These are phyloP conservation scores for Blastobotrys elegans DNA, from an alignment of 1,139 yeast species.

Conservation along the genomic window DNA sequence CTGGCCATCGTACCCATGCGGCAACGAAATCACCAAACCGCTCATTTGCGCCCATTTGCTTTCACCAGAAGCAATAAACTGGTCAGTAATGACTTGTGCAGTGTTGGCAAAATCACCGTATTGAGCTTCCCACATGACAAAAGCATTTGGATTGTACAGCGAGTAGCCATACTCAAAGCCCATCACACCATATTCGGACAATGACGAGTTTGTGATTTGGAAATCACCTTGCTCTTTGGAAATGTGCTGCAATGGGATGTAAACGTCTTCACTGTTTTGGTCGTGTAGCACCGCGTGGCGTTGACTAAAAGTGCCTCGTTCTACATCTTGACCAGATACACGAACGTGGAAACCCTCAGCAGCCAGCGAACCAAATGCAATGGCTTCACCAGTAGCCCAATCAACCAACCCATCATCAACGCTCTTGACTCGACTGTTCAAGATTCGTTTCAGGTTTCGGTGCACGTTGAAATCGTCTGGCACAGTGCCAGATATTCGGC, in stretches of 20 bases:
- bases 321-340: conserved; percentile 97
- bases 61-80: conserved; percentile 92
- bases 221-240: conserved; percentile 79
- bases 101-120: conserved; percentile 99
- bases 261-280: conserved; percentile 72
- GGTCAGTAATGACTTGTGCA: conserved; percentile 93
- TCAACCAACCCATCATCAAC: conserved; percentile 86
- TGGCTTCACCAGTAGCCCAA: conserved; percentile 98
- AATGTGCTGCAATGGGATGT: conserved; percentile 77
- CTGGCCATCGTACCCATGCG: conserved; percentile 98
- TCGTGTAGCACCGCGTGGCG: conserved; percentile 97
- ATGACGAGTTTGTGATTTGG: conserved; percentile 81
- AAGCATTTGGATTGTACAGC: conserved; percentile 88
- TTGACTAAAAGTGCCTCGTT: conserved; percentile 98
- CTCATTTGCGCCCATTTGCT: conserved; percentile 97
- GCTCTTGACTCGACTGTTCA: conserved; percentile 77
- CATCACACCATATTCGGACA: conserved; percentile 96
- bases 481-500: conserved; percentile 68
- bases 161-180: conserved; percentile 98
- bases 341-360: conserved; percentile 92
- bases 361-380: conserved; percentile 87
- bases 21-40: conserved; percentile 85
- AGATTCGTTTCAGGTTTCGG: conserved; percentile 89
- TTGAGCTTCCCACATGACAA: conserved; percentile 98
- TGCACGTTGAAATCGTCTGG: conserved; percentile 83